phyloP scores from a whole-genome alignment of 306 rosid genomes.

The Castanospermum australe region DNA sequence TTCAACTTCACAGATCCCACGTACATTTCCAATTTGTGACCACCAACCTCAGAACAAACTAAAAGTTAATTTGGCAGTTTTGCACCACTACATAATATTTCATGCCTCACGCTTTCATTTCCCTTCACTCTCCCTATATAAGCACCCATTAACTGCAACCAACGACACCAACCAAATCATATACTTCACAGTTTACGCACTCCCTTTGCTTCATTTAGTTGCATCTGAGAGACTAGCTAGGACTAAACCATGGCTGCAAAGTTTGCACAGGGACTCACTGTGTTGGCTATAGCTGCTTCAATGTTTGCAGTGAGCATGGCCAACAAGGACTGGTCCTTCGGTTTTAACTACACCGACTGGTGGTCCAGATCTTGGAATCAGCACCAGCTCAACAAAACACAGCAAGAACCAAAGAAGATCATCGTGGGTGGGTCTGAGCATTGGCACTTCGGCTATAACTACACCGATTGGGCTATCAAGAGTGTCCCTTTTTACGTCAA shows the following conservation, averaged over 20 bases:
- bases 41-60: neutral
- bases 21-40: neutral
- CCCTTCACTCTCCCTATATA: neutral
- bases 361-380: slow-evolving; percentile 35
- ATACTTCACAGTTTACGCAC: neutral
- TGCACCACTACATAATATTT: neutral
- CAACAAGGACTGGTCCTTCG: slow-evolving; percentile 43
- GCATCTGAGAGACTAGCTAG: neutral
- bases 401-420: slow-evolving; percentile 28
- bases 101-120: neutral
- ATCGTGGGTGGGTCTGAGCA: slow-evolving; percentile 56
- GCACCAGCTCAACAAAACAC: slow-evolving; percentile 26
- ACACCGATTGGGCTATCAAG: slow-evolving; percentile 41
- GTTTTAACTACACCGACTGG: slow-evolving; percentile 41
- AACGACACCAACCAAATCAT: neutral
- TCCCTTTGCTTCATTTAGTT: neutral
- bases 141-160: neutral
- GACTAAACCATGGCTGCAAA: slow-evolving; percentile 19
- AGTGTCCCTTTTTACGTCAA: slow-evolving; percentile 41
- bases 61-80: slow-evolving; percentile 24
- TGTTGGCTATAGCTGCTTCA: slow-evolving; percentile 21
- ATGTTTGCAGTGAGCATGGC: slow-evolving; percentile 33
- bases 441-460: slow-evolving; percentile 55
- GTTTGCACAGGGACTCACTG: neutral
- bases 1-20: neutral